A percentile compares a stretch with the other conserved stretches of the same genome.
Conservation (phyloP, 495 filamentous ascomycete species). For the Neurospora cerealis region DNA sequence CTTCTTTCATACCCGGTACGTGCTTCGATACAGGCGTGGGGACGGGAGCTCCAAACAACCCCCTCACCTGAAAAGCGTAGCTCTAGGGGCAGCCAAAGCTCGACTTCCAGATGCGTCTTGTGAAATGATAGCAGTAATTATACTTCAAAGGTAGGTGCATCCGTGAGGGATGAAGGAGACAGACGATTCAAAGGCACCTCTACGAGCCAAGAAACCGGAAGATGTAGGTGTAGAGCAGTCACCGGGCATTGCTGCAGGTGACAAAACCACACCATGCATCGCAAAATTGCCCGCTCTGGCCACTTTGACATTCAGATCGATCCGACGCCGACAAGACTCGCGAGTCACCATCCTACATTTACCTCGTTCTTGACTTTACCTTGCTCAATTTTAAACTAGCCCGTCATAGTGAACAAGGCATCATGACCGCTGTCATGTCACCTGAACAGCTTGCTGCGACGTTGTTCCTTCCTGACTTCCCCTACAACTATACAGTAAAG, state of each 20-base stretch:
- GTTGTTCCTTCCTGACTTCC: background rate
- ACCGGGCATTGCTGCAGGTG: background rate
- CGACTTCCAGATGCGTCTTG: no score
- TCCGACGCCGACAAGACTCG: background rate
- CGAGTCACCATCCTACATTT: background rate
- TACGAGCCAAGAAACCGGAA: background rate
- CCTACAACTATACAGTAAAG: background rate
- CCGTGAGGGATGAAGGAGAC: background rate
- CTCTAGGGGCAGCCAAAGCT: background rate
- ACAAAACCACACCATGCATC: background rate
- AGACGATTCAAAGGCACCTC: background rate
- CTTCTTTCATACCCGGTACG: background rate
- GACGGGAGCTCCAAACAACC: background rate
- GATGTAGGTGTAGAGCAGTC: background rate
- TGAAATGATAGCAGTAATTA: background rate
- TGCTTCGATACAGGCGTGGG: background rate
- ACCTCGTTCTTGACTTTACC: background rate
- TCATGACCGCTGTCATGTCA: background rate
- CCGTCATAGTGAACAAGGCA: background rate
- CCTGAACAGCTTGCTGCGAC: background rate
- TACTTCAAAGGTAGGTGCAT: background rate
- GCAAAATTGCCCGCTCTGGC: background rate
- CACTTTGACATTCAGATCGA: background rate
- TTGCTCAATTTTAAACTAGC: background rate
- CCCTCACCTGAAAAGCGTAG: background rate